phyloP scores from a whole-genome alignment of 371 early-diverging fungal species.

The Mucor lusitanicus region DNA sequence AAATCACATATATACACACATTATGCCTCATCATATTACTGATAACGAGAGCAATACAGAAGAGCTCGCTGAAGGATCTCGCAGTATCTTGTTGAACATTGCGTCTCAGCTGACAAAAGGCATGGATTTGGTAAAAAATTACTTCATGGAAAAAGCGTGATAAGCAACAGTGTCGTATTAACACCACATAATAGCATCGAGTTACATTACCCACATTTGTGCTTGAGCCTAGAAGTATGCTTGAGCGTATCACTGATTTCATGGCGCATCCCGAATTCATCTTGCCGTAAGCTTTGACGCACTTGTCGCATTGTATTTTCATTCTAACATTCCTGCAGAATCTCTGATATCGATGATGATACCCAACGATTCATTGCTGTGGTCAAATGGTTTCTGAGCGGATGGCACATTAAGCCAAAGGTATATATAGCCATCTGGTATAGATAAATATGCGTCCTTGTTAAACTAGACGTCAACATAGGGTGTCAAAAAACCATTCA shows the following conservation, averaged over 20 bases:
- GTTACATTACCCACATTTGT: slow-evolving; percentile 97
- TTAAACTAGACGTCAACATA: slow-evolving; percentile 14
- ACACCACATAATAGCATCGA: slow-evolving; percentile 41
- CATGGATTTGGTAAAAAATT: slow-evolving; percentile 69
- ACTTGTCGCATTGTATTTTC: not conserved
- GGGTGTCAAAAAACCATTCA: slow-evolving; percentile 98
- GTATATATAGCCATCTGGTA: slow-evolving; percentile 37
- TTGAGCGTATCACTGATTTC: slow-evolving; percentile 95
- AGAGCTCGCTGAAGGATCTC: slow-evolving; percentile 85
- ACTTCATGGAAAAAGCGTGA: not conserved
- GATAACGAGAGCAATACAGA: slow-evolving; percentile 64
- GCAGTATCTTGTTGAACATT: slow-evolving; percentile 83
- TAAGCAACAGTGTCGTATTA: not conserved
- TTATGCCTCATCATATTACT: slow-evolving; percentile 16
- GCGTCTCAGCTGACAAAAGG: slow-evolving; percentile 88
- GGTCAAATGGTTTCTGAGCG: slow-evolving; percentile 91
- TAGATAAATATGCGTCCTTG: not conserved
- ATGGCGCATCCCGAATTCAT: slow-evolving; percentile 92
- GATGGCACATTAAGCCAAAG: slow-evolving; percentile 96
- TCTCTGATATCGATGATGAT: slow-evolving; percentile 68
- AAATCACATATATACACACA: not conserved
- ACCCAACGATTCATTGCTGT: slow-evolving; percentile 84
- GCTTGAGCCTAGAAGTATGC: slow-evolving; percentile 92
- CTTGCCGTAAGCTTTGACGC: slow-evolving; percentile 60
- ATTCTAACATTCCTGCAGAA: slow-evolving; percentile 36